Base-by-base conservation (phyloP, 2,329 filamentous ascomycete genomes). In the Raffaelea ambrosiae region DNA sequence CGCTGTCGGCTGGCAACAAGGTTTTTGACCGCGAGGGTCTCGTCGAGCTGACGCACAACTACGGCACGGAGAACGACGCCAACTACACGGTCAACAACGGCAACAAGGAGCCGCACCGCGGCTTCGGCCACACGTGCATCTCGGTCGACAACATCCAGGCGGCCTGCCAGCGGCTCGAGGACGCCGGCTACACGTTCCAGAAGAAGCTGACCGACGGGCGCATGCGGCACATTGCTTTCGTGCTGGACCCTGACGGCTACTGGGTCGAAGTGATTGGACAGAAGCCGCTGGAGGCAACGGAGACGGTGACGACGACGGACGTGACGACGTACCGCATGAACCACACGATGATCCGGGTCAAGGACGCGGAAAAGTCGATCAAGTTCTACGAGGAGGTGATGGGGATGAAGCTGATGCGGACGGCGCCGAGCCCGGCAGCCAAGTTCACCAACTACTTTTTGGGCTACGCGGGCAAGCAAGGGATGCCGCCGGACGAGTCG, bases 311-410 rank as follows among this genome's bases (percentile, higher is more conserved):
- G 49, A 76, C 79, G 43, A 95, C 90, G 0, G 85, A 96, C 57
- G 66, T 81, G 0, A 63, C 66, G 18, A 86, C 80, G 29, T 97
- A 97, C 65, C 81, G 85, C 57, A 82, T 84, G 76, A 90, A 93
- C 69, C 87, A 93, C 69, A 89, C 86, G 48, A 97, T 97, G 93
- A 79, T 98, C 57, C 86, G 93, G 26, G 84, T 97, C 68, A 97
- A 96, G 70, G 81, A 87, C 57, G 72, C 75, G 21, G 76, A 87
- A 61, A 81, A 79, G 65, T 86, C 83, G 14, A 71, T 90, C 59
- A 80, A 82, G 59, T 91, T 87, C 64, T 91, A 91, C 68, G 77
- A 91, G 64, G 88, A 96, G 7, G 76, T 87, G 23, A 74, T 97
- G 66, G 93, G 93, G 51, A 96, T 97, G 93, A 78, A 76, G 21